Evolutionary conservation across 352 stramenopile genomes (phyloP), one percentile per base, ranked within the genome.

Genomic region (Phytopythium helicoides): DNA sequence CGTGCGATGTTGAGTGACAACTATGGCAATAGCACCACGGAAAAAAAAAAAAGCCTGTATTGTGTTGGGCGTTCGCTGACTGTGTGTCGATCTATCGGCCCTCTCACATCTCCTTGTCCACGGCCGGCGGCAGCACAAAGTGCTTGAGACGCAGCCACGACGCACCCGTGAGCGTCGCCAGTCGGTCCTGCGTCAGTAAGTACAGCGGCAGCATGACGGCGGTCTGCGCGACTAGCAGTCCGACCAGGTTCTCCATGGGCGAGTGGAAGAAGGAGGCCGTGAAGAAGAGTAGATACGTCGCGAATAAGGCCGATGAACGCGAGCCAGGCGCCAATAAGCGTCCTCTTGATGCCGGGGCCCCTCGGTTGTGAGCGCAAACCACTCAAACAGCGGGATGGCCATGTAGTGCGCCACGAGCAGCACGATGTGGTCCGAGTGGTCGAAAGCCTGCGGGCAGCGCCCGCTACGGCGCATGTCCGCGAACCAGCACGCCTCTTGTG

Each of bases 351-450:
- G 54, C 58, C 70, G 23, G 49, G 42, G 22, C 22, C 33, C 52
- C 56, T 87, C 81, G 18, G 86, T 66, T 44, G 33, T 64, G 16
- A 90, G 54, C 25, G 76, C 75, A 40, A 88, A 89, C 79, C 76
- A 92, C 55, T 92, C 80, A 39, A 92, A 91, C 45, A 87, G 48
- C 39, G 66, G 54, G 26, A 89, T 82, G 22, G 77, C 75, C 35
- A 92, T 11, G 64, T 87, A 92, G 48, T 92, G 82, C 45, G 71
- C 66, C 14, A 89, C 67, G 36, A 89, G 70, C 47, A 92, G 61
- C 52, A 92, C 79, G 12, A 92, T 55, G 62, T 92, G 82, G 62
- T 92, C 82, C 46, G 82, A 88, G 59, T 87, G 78, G 63, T 92
- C 82, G 52, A 92, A 92, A 21, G 58, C 54, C 56, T 64, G 38